Conservation (phyloP, 148 eudicot species). For the Fagopyrum esculentum region DNA sequence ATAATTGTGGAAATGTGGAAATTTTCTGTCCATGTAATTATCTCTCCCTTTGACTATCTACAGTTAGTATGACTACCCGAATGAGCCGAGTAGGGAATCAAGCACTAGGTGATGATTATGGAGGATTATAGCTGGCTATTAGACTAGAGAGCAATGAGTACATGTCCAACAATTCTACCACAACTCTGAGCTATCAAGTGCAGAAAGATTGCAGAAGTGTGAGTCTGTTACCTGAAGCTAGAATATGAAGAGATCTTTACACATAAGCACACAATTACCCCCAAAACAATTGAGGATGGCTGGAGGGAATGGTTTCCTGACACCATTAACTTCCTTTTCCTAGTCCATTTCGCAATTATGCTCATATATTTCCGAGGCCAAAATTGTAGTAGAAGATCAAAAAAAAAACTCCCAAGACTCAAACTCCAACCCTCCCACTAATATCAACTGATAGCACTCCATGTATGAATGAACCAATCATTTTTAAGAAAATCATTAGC, state of each 20-base stretch:
- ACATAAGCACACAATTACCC: neutral
- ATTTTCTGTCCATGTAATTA: neutral
- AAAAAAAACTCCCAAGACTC: neutral
- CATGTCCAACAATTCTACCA: neutral
- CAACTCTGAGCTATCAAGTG: neutral
- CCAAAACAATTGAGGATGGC: neutral
- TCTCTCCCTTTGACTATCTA: neutral
- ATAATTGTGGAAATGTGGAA: neutral
- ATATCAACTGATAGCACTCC: neutral
- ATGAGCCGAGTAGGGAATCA: neutral
- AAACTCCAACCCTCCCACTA: neutral
- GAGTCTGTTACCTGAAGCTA: neutral
- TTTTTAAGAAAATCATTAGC: neutral
- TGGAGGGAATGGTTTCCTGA: neutral
- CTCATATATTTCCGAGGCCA: neutral
- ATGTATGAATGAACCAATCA: neutral
- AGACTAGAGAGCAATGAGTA: neutral
- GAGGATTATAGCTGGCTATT: neutral
- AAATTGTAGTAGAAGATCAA: neutral
- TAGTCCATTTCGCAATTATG: neutral
- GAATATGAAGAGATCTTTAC: neutral
- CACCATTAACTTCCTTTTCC: neutral
- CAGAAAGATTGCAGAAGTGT: neutral
- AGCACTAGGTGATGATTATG: neutral
- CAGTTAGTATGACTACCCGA: neutral